Percentiles rank a stretch among this genome's conserved stretches.
These are phyloP conservation scores for Coniferiporia weirii DNA, from an alignment of 1,284 basidiomycete species.

Conservation along the genomic window DNA sequence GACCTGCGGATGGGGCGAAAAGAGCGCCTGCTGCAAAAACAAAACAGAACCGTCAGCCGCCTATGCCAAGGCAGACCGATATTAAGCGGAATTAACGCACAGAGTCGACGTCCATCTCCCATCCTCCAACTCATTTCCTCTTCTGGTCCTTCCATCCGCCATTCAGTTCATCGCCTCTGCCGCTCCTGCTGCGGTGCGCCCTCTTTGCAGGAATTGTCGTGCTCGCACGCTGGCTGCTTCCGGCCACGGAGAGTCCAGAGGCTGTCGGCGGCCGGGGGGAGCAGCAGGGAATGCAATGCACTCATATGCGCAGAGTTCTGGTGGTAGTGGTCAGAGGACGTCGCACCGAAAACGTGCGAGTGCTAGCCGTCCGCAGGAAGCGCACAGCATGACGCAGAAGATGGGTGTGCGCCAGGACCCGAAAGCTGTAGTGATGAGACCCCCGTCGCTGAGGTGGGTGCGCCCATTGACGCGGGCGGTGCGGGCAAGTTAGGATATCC, in stretches of 20 bases:
- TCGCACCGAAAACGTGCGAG: not conserved
- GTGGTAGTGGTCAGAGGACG: not conserved
- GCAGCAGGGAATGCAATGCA: conserved; percentile 8
- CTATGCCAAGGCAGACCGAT: not conserved
- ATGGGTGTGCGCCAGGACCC: not conserved
- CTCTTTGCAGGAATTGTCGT: conserved; percentile 8
- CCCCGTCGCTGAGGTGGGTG: not conserved
- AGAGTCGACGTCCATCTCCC: conserved; percentile 12
- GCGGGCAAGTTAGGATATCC: not conserved
- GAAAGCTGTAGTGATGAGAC: not conserved
- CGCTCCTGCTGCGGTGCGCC: conserved; percentile 2
- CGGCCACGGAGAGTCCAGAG: not conserved
- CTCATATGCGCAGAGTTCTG: not conserved
- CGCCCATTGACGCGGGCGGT: not conserved
- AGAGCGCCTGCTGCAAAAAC: not conserved
- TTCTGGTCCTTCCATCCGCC: conserved; percentile 6
- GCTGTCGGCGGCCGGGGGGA: conserved; percentile 16
- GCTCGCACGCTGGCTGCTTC: not conserved
- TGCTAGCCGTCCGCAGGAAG: not conserved
- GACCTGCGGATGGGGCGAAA: not conserved
- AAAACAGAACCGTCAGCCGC: not conserved
- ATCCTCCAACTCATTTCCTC: conserved; percentile 1
- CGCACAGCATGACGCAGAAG: not conserved
- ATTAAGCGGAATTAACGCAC: not conserved
- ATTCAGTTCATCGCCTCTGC: not conserved